Evolutionary conservation across 352 stramenopile species (phyloP), one percentile per base, ranked within the genome.

Genomic region (Pythium periplocum): DNA sequence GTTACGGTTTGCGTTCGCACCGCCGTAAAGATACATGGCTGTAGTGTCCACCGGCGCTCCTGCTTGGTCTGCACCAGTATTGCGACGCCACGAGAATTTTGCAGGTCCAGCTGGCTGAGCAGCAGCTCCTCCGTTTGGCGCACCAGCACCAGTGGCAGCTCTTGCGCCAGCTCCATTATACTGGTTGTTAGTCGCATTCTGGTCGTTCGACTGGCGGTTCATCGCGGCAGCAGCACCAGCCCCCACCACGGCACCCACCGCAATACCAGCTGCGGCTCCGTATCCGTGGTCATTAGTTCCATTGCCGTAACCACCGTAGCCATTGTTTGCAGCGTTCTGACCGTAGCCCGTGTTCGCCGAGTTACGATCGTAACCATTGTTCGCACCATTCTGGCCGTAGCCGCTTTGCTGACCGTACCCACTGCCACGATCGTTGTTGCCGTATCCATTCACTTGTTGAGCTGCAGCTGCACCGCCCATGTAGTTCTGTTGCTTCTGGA

Each of bases 271-370:
- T 26, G 17, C 17, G 17, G 17, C 17, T 26, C 17, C 17, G 17
- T 26, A 26, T 26, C 17, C 17, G 17, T 26, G 17, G 17, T 26
- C 17, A 26, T 26, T 26, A 26, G 17, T 26, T 26, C 17, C 17
- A 26, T 26, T 26, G 17, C 17, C 17, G 17, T 26, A 26, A 26
- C 17, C 26, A 36, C 51, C 55, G 17, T 55, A 46, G 3, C 2
- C 44, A 1, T 41, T 26, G 17, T 26, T 26, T 26, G 17, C 17
- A 26, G 17, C 17, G 17, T 26, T 26, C 17, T 26, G 17, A 33
- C 56, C 56, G 33, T 57, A 57, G 35, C 56, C 43, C n/a, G 57
- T 54, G 11, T 62, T 48, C 36, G 9, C 33, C 42, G 33, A 35
- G 9, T 30, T 26, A 17, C 33, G 42, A 38, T n/a, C 8, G 17